A percentile compares a stretch with the other conserved stretches of the same genome.
Evolutionary conservation across 495 filamentous ascomycete genomes (phyloP).

Genomic region (Stereocaulon alpinum): DNA sequence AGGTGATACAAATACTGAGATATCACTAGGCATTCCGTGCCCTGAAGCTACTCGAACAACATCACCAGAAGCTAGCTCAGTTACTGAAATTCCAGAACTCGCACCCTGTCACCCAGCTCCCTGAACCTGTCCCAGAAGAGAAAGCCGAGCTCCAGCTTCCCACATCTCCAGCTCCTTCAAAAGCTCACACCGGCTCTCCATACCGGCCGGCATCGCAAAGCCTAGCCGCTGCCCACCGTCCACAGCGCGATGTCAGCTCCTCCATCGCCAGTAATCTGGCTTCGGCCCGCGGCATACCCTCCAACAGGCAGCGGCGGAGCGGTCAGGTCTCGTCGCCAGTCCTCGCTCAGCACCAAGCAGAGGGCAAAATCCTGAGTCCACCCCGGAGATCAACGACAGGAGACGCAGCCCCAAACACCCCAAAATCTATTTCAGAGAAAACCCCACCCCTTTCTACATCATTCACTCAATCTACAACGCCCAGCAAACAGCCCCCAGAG

Average conservation of each 20-base stretch:
- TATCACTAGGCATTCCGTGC: constrained; percentile 59
- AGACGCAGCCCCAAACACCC: constrained; percentile 25
- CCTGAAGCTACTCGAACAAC: constrained; percentile 70
- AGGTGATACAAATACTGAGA: constrained; percentile 9
- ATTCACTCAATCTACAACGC: constrained; percentile 18
- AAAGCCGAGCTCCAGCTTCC: constrained; percentile 11
- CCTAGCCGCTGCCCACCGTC: constrained; percentile 39
- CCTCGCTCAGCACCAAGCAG: constrained; percentile 62
- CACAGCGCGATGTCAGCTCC: constrained; percentile 56
- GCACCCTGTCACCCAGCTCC: constrained; percentile 34
- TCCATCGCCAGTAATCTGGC: constrained; percentile 89
- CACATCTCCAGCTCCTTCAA: constrained; percentile 18
- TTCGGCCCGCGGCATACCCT: constrained; percentile 75
- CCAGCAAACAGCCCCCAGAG: not conserved
- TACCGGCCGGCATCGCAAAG: constrained; percentile 33
- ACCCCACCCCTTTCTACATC: constrained; percentile 17
- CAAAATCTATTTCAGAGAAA: constrained; percentile 19
- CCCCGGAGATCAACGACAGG: constrained; percentile 37
- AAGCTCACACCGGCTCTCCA: constrained; percentile 28
- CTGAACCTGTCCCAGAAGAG: constrained; percentile 16
- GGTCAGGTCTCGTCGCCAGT: constrained; percentile 50
- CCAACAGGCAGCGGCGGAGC: constrained; percentile 51
- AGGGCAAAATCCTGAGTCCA: constrained; percentile 55
- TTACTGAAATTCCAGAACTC: constrained; percentile 63
- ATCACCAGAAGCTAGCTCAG: constrained; percentile 70